phyloP scores from a whole-genome alignment of 2,329 filamentous ascomycete genomes.

The Domatiomyces globalis region DNA sequence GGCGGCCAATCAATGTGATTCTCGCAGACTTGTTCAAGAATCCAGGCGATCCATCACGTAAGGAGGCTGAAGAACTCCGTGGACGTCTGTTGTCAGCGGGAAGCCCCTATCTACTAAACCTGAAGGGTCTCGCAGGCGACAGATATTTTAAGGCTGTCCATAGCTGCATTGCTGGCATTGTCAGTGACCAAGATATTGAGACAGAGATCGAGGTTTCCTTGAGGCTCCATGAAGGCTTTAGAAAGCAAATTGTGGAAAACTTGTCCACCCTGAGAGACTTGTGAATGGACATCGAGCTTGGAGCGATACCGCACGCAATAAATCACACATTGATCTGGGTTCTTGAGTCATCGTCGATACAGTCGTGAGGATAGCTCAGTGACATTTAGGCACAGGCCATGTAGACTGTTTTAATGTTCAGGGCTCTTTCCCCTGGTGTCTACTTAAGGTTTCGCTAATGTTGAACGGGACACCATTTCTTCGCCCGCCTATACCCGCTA shows the following conservation, averaged over 20 bases:
- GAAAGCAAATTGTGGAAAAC: not conserved
- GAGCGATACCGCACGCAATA: too few species aligned
- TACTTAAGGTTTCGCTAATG: too few species aligned
- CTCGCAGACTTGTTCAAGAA: not conserved
- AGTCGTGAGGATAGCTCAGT: too few species aligned
- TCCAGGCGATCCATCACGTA: not conserved
- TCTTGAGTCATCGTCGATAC: too few species aligned
- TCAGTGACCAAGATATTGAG: not conserved
- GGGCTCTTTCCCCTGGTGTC: too few species aligned
- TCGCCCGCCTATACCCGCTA: too few species aligned
- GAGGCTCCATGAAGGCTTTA: not conserved
- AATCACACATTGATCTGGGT: too few species aligned
- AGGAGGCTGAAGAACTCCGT: not conserved
- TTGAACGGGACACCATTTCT: too few species aligned
- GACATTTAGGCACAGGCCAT: too few species aligned
- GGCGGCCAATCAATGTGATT: not conserved
- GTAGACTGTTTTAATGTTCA: too few species aligned
- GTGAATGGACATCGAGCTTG: not conserved
- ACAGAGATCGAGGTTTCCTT: not conserved
- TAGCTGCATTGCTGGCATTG: slow-evolving; percentile 1
- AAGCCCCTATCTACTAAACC: not conserved
- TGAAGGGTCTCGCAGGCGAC: not conserved
- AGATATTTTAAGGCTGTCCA: not conserved
- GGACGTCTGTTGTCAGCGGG: not conserved
- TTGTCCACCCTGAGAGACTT: not conserved